Conservation (phyloP, 2,329 filamentous ascomycete species). For the Madurella fahalii region DNA sequence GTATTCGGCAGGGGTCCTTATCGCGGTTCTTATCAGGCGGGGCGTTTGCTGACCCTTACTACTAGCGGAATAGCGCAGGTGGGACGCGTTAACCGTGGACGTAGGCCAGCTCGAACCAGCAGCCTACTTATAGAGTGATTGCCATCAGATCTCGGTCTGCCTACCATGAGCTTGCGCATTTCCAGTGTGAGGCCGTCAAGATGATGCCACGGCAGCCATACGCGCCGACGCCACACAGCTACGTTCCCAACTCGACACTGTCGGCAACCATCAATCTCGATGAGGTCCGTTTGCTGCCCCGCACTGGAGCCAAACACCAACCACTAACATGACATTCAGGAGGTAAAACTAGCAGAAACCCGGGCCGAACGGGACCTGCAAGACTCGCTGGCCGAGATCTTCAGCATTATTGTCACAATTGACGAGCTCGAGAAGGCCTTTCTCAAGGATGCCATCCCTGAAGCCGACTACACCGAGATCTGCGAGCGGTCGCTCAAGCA, state of each 20-base stretch:
- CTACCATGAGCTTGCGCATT: slow-evolving; percentile 13
- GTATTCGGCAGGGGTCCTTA: slow-evolving; percentile 17
- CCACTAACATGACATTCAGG: slow-evolving; percentile 50
- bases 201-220: slow-evolving; percentile 67
- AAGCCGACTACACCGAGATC: slow-evolving; percentile 92
- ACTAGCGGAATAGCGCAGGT: no score
- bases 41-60: slow-evolving; percentile 1
- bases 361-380: slow-evolving; percentile 88
- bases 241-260: slow-evolving; percentile 77
- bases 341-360: slow-evolving; percentile 86
- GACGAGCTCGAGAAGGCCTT: slow-evolving; percentile 97
- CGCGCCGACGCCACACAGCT: slow-evolving; percentile 86
- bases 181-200: slow-evolving; percentile 23
- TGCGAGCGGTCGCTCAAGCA: slow-evolving; percentile 92
- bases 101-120: no score
- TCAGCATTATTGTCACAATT: slow-evolving; percentile 93
- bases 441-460: slow-evolving; percentile 87
- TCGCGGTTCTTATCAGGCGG: slow-evolving; percentile 21
- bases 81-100: no score
- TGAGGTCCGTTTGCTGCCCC: slow-evolving; percentile 52
- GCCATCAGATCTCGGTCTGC: background rate
- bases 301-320: background rate
- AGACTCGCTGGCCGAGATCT: slow-evolving; percentile 93
- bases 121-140: no score
- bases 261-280: slow-evolving; percentile 91